Evolutionary conservation across 2,329 filamentous ascomycete genomes (phyloP).

Genomic region (Alternaria dauci): DNA sequence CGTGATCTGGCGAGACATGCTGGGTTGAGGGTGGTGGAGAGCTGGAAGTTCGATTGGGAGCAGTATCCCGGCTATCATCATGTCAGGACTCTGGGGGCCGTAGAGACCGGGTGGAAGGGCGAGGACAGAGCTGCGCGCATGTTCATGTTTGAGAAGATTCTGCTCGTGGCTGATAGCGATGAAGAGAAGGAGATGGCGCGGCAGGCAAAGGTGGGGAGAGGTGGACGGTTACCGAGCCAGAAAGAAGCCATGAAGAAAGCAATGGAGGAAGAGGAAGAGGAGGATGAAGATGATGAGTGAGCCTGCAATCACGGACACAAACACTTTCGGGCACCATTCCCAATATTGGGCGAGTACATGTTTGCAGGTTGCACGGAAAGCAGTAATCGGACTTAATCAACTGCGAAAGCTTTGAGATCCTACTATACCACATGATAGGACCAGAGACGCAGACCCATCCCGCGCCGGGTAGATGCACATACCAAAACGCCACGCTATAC

Average conservation of each 20-base stretch:
- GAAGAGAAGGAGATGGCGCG: slow-evolving; percentile 32
- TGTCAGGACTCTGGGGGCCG: slow-evolving; percentile 73
- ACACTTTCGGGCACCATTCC: background rate
- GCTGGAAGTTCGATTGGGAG: slow-evolving; percentile 71
- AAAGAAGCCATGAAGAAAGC: slow-evolving; percentile 21
- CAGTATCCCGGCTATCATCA: slow-evolving; percentile 79
- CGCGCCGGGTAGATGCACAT: slow-evolving; percentile 4
- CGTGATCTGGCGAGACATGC: slow-evolving; percentile 83
- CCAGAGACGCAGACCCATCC: background rate
- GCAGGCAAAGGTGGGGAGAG: slow-evolving; percentile 25
- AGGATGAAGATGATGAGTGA: slow-evolving; percentile 1
- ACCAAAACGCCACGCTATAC: slow-evolving; percentile 10
- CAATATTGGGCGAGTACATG: background rate
- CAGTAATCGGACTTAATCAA: background rate
- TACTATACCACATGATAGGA: background rate
- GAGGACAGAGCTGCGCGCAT: slow-evolving; percentile 58
- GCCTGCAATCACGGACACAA: background rate
- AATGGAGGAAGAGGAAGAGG: slow-evolving; percentile 22
- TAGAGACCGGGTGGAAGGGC: slow-evolving; percentile 59
- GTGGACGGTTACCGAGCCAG: slow-evolving; percentile 13
- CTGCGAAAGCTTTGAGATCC: background rate
- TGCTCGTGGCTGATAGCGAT: slow-evolving; percentile 33
- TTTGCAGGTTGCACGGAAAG: background rate
- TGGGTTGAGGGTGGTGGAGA: slow-evolving; percentile 73
- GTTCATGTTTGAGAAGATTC: slow-evolving; percentile 56